phyloP scores from a whole-genome alignment of 73 alveolate genomes.

The Tetrahymena thermophila region DNA sequence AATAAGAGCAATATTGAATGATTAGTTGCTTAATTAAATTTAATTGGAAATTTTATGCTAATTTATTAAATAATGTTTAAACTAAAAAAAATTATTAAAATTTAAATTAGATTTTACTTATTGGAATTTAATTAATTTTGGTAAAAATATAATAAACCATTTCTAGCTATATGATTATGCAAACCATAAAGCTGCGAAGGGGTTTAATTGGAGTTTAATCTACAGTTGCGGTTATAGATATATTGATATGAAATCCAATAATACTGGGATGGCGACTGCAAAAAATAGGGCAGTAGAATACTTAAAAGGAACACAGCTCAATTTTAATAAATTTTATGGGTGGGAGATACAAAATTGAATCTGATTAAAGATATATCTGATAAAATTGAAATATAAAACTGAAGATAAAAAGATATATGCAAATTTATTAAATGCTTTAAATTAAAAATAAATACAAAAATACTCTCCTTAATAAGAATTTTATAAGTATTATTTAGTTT shows the following conservation, averaged over 20 bases:
- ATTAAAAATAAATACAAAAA: neutral
- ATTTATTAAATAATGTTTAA: too few species aligned
- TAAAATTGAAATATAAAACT: neutral
- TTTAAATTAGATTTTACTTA: too few species aligned
- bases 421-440: neutral
- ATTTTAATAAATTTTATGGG: neutral
- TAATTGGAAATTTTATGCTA: too few species aligned
- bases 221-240: neutral
- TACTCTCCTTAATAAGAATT: too few species aligned
- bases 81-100: too few species aligned
- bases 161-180: neutral
- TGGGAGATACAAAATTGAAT: neutral
- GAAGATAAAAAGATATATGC: neutral
- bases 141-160: neutral
- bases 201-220: neutral
- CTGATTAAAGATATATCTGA: neutral
- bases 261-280: neutral
- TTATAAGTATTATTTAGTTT: neutral
- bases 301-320: neutral
- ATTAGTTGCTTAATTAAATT: too few species aligned
- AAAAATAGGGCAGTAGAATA: neutral
- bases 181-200: slow-evolving; percentile 1
- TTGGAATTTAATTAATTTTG: neutral
- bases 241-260: neutral
- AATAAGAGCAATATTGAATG: too few species aligned